phyloP scores from a whole-genome alignment of 1,284 basidiomycete species.

The Rugosomyces carneus region DNA sequence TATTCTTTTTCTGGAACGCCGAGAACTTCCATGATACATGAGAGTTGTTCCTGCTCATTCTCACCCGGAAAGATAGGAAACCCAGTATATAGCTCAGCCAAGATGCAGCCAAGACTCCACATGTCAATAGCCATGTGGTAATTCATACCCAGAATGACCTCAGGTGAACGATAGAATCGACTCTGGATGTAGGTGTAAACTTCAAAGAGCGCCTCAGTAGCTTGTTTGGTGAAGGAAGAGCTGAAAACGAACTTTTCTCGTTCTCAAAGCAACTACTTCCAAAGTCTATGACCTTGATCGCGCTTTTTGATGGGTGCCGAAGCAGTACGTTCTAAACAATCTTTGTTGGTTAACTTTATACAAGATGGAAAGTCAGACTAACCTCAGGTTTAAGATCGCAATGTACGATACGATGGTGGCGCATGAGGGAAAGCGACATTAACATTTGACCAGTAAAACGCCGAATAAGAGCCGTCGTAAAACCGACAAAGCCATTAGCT shows the following conservation, averaged over 20 bases:
- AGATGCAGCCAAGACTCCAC: constrained; percentile 97
- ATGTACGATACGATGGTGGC: constrained; percentile 97
- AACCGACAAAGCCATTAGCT: constrained; percentile 96
- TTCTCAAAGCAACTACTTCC: constrained; percentile 98
- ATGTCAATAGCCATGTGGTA: constrained; percentile 96
- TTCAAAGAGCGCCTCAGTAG: constrained; percentile 30
- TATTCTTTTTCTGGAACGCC: constrained; percentile 94
- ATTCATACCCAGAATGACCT: constrained; percentile 90
- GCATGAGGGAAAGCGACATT: constrained; percentile 85
- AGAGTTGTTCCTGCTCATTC: constrained; percentile 97
- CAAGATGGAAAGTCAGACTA: constrained; percentile 17
- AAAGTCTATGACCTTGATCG: constrained; percentile 98
- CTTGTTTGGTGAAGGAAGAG: neutral
- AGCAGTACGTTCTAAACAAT: constrained; percentile 82
- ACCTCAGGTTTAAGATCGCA: constrained; percentile 99
- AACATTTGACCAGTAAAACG: constrained; percentile 97
- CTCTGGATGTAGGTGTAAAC: constrained; percentile 98
- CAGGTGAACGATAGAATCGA: constrained; percentile 95
- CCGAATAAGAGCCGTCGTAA: constrained; percentile 90
- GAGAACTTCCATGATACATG: constrained; percentile 99
- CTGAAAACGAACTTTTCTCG: constrained; percentile 79
- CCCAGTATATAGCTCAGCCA: constrained; percentile 97
- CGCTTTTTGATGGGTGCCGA: constrained; percentile 92
- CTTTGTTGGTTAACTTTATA: neutral
- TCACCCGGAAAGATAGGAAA: constrained; percentile 99